A percentile compares a stretch with the other conserved stretches of the same genome.
These are phyloP conservation scores for Triticum monococcum DNA, from an alignment of 176 grass and related monocot genomes.

Conservation along the genomic window DNA sequence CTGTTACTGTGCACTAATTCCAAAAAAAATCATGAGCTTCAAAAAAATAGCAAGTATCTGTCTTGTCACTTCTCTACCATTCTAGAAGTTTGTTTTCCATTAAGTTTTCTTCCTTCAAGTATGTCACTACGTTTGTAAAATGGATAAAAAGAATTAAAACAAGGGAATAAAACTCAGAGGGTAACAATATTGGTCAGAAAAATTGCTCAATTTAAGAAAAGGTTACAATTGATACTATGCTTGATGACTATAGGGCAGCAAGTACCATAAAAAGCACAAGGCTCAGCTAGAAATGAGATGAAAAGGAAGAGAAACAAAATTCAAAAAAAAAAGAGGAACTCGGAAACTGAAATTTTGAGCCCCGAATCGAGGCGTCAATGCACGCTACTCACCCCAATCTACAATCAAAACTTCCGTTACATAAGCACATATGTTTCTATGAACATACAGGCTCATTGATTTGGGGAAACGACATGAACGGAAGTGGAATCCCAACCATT, in stretches of 20 bases:
- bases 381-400: not conserved
- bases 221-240: not conserved
- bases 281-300: not conserved
- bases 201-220: not conserved
- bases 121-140: not conserved
- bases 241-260: not conserved
- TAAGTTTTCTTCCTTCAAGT: not conserved
- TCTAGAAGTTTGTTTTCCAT: not conserved
- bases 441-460: not conserved
- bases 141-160: not conserved
- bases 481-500: not conserved
- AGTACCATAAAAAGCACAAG: not conserved
- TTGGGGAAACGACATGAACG: not conserved
- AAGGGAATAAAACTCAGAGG: not conserved
- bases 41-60: conserved; percentile 8
- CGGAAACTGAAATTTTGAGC: not conserved
- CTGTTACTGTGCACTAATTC: not conserved
- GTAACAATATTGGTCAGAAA: not conserved
- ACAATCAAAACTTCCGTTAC: not conserved
- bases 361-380: not conserved
- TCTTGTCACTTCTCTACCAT: not conserved
- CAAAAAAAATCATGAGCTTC: not conserved
- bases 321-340: not conserved
- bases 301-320: not conserved
- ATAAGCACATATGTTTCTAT: not conserved